Evolutionary conservation across 1,284 basidiomycete species (phyloP).

Genomic region (Ustilago trichophora): DNA sequence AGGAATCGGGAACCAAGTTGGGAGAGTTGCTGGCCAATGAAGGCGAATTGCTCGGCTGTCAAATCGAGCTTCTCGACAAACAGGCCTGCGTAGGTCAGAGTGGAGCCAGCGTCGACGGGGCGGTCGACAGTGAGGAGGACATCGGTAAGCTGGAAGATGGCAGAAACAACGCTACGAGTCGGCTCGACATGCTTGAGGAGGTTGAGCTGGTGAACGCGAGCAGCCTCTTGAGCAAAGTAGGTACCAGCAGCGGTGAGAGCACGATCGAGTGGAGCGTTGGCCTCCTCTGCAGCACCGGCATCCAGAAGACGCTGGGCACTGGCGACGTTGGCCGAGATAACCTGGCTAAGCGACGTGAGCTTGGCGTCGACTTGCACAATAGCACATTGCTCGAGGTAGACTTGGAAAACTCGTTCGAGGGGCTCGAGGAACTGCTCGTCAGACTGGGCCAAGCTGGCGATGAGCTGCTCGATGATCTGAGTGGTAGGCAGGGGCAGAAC

Average conservation of each 20-base stretch:
- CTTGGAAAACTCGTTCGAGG: slow-evolving; percentile 20
- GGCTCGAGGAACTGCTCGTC: slow-evolving; percentile 19
- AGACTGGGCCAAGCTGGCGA: slow-evolving; percentile 5
- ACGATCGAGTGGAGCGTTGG: slow-evolving; percentile 30
- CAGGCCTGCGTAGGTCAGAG: slow-evolving; percentile 29
- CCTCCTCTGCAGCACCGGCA: slow-evolving; percentile 23
- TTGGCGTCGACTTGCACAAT: background rate
- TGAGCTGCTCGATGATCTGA: slow-evolving; percentile 19
- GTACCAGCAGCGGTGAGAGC: slow-evolving; percentile 23
- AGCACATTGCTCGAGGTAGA: slow-evolving; percentile 15
- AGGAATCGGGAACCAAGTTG: slow-evolving; percentile 21
- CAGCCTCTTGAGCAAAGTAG: slow-evolving; percentile 15
- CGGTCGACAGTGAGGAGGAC: slow-evolving; percentile 19
- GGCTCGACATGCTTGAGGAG: background rate
- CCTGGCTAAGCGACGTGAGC: slow-evolving; percentile 3
- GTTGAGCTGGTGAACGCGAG: background rate
- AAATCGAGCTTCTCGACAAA: slow-evolving; percentile 21
- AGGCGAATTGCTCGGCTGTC: background rate
- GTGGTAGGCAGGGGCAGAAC: slow-evolving; percentile 13
- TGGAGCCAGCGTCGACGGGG: slow-evolving; percentile 40
- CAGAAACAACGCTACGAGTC: slow-evolving; percentile 2
- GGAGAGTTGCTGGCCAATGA: slow-evolving; percentile 9
- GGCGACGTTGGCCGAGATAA: slow-evolving; percentile 48
- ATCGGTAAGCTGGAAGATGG: slow-evolving; percentile 24
- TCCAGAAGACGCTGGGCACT: slow-evolving; percentile 25